Conservation (phyloP, 768 basidiomycete species). For the Tylopilus rubrobrunneus region DNA sequence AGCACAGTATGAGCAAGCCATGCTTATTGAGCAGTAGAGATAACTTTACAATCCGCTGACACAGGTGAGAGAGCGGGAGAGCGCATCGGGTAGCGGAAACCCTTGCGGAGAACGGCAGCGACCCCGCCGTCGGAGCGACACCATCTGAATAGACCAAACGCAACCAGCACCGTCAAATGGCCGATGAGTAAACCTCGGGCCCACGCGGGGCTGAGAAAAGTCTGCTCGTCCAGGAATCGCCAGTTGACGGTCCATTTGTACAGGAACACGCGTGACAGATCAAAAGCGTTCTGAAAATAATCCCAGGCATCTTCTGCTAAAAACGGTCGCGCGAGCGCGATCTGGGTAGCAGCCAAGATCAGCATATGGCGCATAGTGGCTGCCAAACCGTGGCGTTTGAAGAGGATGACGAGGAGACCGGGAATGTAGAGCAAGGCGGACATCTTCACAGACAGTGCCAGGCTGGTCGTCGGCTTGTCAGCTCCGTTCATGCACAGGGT, state of each 20-base stretch:
- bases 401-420: slow-evolving; percentile 76
- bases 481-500: neutral
- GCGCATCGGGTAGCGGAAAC: slow-evolving; percentile 45
- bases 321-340: slow-evolving; percentile 68
- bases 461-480: slow-evolving; percentile 5
- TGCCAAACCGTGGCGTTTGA: slow-evolving; percentile 65
- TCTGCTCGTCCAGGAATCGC: slow-evolving; percentile 78
- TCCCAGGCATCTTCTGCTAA: slow-evolving; percentile 52
- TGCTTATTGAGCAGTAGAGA: neutral
- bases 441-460: slow-evolving; percentile 93
- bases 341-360: slow-evolving; percentile 42
- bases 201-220: slow-evolving; percentile 65
- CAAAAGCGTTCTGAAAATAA: slow-evolving; percentile 78
- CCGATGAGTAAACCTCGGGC: slow-evolving; percentile 60
- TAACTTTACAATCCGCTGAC: slow-evolving; percentile 60
- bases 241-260: slow-evolving; percentile 99
- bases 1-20: slow-evolving; percentile 11
- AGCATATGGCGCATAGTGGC: slow-evolving; percentile 47
- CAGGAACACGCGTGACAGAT: slow-evolving; percentile 83
- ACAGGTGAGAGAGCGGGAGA: slow-evolving; percentile 47
- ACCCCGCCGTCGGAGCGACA: slow-evolving; percentile 71
- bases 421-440: slow-evolving; percentile 87
- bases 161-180: slow-evolving; percentile 56
- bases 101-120: slow-evolving; percentile 48
- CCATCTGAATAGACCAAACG: slow-evolving; percentile 76